Conservation (phyloP, 139 green algal species). For the Ulvella scutata region DNA sequence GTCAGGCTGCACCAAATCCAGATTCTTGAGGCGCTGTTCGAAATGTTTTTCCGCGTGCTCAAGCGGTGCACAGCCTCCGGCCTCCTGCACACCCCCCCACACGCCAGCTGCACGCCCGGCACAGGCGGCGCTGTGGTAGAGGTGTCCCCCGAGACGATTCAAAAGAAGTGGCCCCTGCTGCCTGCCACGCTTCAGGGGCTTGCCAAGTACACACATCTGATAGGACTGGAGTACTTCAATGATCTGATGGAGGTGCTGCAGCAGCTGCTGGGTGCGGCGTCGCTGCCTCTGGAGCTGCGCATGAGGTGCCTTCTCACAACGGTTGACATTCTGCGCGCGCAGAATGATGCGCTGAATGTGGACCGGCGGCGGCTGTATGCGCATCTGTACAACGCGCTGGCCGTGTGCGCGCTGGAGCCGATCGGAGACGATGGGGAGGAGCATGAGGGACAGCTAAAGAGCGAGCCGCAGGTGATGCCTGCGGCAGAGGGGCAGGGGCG, state of each 20-base stretch:
- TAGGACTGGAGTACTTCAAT: slow-evolving; percentile 66
- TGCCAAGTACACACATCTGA: slow-evolving; percentile 46
- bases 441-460: not conserved
- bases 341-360: slow-evolving; percentile 53
- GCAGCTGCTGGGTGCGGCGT: slow-evolving; percentile 24
- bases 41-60: slow-evolving; percentile 58
- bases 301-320: slow-evolving; percentile 39
- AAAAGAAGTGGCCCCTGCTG: slow-evolving; percentile 49
- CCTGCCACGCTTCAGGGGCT: slow-evolving; percentile 40
- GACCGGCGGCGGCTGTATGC: slow-evolving; percentile 40
- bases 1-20: slow-evolving; percentile 19
- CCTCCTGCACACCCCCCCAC: slow-evolving; percentile 2
- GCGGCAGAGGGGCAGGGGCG: not conserved
- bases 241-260: slow-evolving; percentile 37
- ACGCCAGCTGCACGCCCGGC: not conserved
- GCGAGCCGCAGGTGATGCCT: not conserved
- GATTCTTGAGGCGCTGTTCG: slow-evolving; percentile 61
- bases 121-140: not conserved
- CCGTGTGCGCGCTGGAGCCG: slow-evolving; percentile 14
- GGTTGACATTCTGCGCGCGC: slow-evolving; percentile 33
- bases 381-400: slow-evolving; percentile 35
- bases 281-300: slow-evolving; percentile 37
- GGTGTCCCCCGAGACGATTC: slow-evolving; percentile 10
- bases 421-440: slow-evolving; percentile 15
- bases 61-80: slow-evolving; percentile 36